A percentile compares a stretch with the other conserved stretches of the same genome.
Conservation (phyloP, 1,284 basidiomycete species). For the Coniferiporia weirii region DNA sequence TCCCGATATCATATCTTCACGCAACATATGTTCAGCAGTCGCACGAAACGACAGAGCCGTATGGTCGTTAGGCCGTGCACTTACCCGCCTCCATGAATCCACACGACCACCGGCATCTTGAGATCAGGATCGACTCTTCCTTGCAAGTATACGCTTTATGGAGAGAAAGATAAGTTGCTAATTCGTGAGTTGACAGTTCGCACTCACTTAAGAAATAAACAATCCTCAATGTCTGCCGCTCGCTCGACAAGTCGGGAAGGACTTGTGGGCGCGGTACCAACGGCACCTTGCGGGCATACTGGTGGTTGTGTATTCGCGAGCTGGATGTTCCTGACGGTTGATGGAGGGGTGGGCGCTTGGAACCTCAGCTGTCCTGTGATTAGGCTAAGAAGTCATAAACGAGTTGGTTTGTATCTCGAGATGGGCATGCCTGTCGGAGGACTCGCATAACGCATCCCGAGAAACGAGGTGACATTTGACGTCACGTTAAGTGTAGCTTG, state of each 20-base stretch:
- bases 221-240: constrained; percentile 26
- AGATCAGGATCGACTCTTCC: constrained; percentile 19
- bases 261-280: constrained; percentile 11
- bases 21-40: background rate
- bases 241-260: constrained; percentile 2
- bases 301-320: background rate
- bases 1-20: background rate
- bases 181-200: background rate
- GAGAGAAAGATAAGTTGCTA: background rate
- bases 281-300: background rate
- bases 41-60: background rate
- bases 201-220: constrained; percentile 29
- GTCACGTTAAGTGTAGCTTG: constrained; percentile 26
- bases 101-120: constrained; percentile 30
- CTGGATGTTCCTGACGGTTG: constrained; percentile 6
- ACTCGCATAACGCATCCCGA: constrained; percentile 31
- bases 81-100: constrained; percentile 34
- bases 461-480: constrained; percentile 25
- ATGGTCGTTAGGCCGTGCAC: background rate
- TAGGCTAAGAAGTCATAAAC: background rate
- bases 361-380: constrained; percentile 30
- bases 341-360: constrained; percentile 30
- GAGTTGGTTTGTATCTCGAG: background rate
- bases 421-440: constrained; percentile 23
- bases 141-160: constrained; percentile 27